Base-by-base conservation (phyloP, 345 rosid genomes). In the Physaria fendleri region DNA sequence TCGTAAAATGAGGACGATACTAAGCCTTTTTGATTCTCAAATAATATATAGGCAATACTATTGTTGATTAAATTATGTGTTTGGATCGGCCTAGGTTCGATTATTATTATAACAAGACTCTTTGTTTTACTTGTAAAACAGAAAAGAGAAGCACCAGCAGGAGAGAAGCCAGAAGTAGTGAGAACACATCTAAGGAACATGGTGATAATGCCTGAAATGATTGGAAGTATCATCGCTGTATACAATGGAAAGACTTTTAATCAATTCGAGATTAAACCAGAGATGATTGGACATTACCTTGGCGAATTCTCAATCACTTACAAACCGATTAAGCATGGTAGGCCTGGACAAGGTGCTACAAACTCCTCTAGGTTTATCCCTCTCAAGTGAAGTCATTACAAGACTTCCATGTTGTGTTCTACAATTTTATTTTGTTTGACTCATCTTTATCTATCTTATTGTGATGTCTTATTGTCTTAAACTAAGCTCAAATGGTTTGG, bases 361-460 rank as follows among this genome's bases (percentile, higher is more conserved):
- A 78, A 82, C 50, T 85, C 88, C 9, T 85, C 92, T 24, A 80
- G 92, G 83, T 85, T 85, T 73, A 85, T 85, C 64, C 88, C 88
- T 47, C 86, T 85, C 33, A 85, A 82, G 69, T 82, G 76, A 82
- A 46, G 11, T 12, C 52, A 46, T 46, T 24, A 13, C 33, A 24
- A 44, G 43, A 32, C 43, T 33, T 27, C 64, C 64, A 5, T 13
- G 22, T 17, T 59, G 23, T 22, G n/a, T 2, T 22, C 15, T 45
- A 7, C 33, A 2, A 8, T 45, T 2, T 21, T 21, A 8, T 22
- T 44, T 44, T 44, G 21, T 59, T 30, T 10, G 21, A 11, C 15
- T 14, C 10, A 59, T 32, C 10, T n/a, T 43, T 20, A 32, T 32
- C 22, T 32, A 10, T 59, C 22, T 33, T 59, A 22, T 4, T 6